Conservation (phyloP, 345 rosid species). For the Gossypium sturtianum region DNA sequence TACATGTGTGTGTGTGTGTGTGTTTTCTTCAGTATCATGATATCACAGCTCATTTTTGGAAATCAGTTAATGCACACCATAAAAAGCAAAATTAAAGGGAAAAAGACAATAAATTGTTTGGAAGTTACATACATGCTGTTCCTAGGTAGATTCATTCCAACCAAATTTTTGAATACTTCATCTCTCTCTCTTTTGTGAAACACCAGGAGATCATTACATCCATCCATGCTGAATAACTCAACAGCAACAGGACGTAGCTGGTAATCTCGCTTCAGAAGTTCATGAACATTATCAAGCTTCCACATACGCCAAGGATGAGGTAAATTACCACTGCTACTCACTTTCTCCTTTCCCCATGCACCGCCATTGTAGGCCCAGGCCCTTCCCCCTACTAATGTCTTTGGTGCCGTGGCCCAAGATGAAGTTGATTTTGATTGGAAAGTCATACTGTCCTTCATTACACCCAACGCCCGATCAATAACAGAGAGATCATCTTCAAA, state of each 20-base stretch:
- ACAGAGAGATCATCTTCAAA: conserved; percentile 93
- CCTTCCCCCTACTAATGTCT: conserved; percentile 75
- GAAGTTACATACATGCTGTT: conserved; percentile 72
- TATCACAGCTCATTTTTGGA: background rate
- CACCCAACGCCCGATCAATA: conserved; percentile 99
- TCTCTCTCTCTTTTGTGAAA: conserved; percentile 96
- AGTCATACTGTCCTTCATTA: conserved; percentile 76
- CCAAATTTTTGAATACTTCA: conserved; percentile 90
- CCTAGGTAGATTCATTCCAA: conserved; percentile 92
- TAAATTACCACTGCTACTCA: conserved; percentile 61
- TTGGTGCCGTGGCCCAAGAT: conserved; percentile 56
- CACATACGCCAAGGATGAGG: conserved; percentile 98
- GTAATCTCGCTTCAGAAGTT: conserved; percentile 93
- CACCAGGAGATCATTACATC: conserved; percentile 91
- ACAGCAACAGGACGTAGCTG: conserved; percentile 98
- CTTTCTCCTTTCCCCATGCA: conserved; percentile 99
- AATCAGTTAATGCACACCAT: background rate
- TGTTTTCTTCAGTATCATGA: background rate
- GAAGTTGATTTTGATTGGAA: conserved; percentile 88
- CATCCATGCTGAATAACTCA: conserved; percentile 99
- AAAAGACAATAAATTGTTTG: background rate
- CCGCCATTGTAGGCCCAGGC: conserved; percentile 99
- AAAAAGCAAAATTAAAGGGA: background rate
- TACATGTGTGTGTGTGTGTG: too few species aligned
- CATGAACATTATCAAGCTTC: conserved; percentile 93